Evolutionary conservation across 805 yeast species (phyloP), one percentile per base, ranked within the genome.

Genomic region (Saccharomycopsis olivae): DNA sequence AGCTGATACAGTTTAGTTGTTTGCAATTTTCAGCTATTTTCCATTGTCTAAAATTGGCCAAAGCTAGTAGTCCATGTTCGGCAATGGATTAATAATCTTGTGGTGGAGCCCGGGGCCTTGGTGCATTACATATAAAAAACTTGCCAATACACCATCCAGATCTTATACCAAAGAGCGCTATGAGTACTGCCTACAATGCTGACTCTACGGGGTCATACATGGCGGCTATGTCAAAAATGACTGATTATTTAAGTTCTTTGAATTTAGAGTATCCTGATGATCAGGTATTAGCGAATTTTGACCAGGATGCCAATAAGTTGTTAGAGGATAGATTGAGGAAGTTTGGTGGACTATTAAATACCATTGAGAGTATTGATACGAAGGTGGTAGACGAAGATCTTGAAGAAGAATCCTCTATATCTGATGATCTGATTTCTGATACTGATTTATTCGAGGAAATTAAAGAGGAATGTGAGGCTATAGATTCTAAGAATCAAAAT

Each of bases 171-270:
- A n/a, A n/a, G n/a, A n/a, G n/a, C n/a, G n/a, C n/a, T n/a, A n/a
- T n/a, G n/a, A n/a, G 40, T 46, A 61, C 61, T 0, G 51, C 70
- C 4, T 74, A 73, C 47, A 68, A 71, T 35, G 80, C 68, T 6
- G 62, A 71, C 11, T 79, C 88, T 1, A 79, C 88, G 8, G 71
- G 73, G 57, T 80, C 92, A 17, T 82, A 73, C 57, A 73, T 82
- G 81, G 72, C 71, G 53, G 89, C 92, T 15, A 79, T 82, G 86
- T 71, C 69, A 54, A 69, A 75, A 2, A 73, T 82, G 78, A 62
- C 72, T n/a, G 73, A 69, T 4, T 56, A 67, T 1, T 53, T 76
- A 41, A 54, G 57, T 2, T 44, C 52, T 1, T 50, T 71, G 13
- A 50, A 56, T 1, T 29, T 52, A 10, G 51, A 49, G 10, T 49